phyloP scores from a whole-genome alignment of 176 grass and related monocot species.

The Areca catechu region DNA sequence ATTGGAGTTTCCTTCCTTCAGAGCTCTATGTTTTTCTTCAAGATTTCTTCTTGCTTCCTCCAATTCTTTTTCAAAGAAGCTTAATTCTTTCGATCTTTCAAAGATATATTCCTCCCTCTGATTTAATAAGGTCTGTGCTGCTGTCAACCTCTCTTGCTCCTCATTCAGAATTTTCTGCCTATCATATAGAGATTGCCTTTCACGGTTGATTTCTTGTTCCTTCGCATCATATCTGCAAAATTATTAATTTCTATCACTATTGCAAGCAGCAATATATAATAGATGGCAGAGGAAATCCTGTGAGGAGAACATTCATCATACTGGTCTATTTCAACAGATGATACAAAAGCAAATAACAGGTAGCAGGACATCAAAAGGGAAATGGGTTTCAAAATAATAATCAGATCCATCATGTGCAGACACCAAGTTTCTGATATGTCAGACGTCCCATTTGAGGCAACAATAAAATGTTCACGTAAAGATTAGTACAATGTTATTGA shows the following conservation, averaged over 20 bases:
- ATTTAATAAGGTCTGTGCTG: constrained; percentile 57
- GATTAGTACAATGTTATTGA: no score
- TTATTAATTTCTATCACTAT: constrained; percentile 1
- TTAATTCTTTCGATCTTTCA: constrained; percentile 55
- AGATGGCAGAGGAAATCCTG: no score
- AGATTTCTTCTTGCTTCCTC: constrained; percentile 40
- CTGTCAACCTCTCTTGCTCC: constrained; percentile 48
- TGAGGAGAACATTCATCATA: no score
- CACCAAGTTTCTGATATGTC: no score
- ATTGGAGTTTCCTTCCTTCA: constrained; percentile 51
- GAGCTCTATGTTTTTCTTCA: constrained; percentile 47
- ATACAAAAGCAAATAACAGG: no score
- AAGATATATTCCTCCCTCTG: constrained; percentile 66
- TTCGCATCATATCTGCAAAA: constrained; percentile 53
- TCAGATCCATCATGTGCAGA: no score
- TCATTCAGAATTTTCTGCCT: constrained; percentile 64
- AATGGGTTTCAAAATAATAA: no score
- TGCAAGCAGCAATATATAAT: no score
- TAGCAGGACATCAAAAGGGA: no score
- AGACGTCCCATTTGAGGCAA: no score
- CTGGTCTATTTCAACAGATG: no score
- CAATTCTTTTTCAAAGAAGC: constrained; percentile 45
- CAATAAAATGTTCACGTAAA: no score
- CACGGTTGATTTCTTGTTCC: constrained; percentile 53
- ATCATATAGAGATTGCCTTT: constrained; percentile 57